phyloP scores from a whole-genome alignment of 129 eudicot genomes.

The Centaurea solstitialis region DNA sequence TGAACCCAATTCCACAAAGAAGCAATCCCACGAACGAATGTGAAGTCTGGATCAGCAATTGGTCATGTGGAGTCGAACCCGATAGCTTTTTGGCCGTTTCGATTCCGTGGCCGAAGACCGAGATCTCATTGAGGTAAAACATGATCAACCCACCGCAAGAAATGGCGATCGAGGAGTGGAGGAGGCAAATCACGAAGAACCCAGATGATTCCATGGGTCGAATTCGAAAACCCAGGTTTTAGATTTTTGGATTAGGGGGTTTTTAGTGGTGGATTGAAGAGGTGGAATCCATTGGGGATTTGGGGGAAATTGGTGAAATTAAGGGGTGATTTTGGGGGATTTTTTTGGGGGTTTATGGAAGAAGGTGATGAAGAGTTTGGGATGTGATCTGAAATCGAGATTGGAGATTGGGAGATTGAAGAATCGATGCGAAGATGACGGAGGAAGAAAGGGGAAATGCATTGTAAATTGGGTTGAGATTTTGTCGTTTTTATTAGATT shows the following conservation, averaged over 20 bases:
- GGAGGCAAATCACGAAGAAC: constrained; percentile 59
- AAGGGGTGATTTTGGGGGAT: not conserved
- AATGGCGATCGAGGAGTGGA: constrained; percentile 53
- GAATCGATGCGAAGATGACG: constrained; percentile 27
- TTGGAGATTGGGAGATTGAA: constrained; percentile 14
- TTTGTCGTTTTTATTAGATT: constrained; percentile 8
- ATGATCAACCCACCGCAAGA: constrained; percentile 65
- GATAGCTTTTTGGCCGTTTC: constrained; percentile 65
- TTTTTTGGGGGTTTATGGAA: not conserved
- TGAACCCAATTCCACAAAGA: constrained; percentile 58
- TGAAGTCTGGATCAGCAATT: constrained; percentile 53
- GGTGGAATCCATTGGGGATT: not conserved
- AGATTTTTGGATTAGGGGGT: not conserved
- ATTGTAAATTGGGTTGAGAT: constrained; percentile 26
- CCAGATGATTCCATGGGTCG: constrained; percentile 57
- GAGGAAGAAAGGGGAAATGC: constrained; percentile 17
- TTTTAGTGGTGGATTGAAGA: not conserved
- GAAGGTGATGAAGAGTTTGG: constrained; percentile 1
- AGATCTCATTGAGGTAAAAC: constrained; percentile 71
- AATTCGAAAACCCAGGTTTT: not conserved
- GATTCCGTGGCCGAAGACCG: constrained; percentile 63
- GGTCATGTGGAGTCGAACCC: constrained; percentile 81
- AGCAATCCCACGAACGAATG: constrained; percentile 73
- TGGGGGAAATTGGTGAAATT: not conserved
- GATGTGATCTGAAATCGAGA: constrained; percentile 31